phyloP scores from a whole-genome alignment of 176 grass and related monocot species.

The Cenchrus americanus region DNA sequence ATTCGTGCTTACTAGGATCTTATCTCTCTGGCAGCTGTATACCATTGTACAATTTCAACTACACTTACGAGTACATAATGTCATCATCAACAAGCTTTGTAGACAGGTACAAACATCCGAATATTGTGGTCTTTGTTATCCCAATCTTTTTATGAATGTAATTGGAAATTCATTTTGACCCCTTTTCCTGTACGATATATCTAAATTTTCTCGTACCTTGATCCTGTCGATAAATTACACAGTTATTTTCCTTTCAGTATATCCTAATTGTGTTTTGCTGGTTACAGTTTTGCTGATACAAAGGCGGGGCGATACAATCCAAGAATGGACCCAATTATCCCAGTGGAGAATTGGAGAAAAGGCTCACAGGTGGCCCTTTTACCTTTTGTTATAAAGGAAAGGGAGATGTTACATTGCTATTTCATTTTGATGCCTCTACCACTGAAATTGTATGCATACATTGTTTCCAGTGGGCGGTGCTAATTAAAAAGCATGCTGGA shows the following conservation, averaged over 20 bases:
- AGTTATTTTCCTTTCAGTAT: conserved; percentile 34
- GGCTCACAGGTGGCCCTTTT: conserved; percentile 80
- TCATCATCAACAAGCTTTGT: conserved; percentile 90
- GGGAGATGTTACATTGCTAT: not conserved
- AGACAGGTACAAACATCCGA: conserved; percentile 77
- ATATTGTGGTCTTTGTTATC: conserved; percentile 26
- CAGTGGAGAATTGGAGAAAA: conserved; percentile 93
- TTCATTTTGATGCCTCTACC: conserved; percentile 30
- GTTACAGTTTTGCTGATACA: conserved; percentile 96
- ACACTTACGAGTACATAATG: conserved; percentile 97
- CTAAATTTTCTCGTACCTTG: conserved; percentile 7
- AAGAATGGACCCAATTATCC: conserved; percentile 89
- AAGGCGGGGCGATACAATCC: conserved; percentile 97
- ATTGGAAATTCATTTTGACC: not conserved
- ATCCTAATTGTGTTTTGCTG: conserved; percentile 53
- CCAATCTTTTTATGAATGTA: conserved; percentile 22
- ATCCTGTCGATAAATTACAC: conserved; percentile 1
- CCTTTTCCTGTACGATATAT: conserved; percentile 14
- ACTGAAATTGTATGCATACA: conserved; percentile 18
- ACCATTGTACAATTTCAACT: conserved; percentile 96
- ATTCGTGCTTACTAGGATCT: conserved; percentile 51
- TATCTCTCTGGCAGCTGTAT: conserved; percentile 85
- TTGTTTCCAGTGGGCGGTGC: conserved; percentile 76
- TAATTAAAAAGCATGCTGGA: conserved; percentile 95
- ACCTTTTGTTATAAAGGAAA: conserved; percentile 6